Evolutionary conservation across 2,329 filamentous ascomycete genomes (phyloP), one percentile per base, ranked within the genome.

Genomic region (Biscogniauxia marginata): DNA sequence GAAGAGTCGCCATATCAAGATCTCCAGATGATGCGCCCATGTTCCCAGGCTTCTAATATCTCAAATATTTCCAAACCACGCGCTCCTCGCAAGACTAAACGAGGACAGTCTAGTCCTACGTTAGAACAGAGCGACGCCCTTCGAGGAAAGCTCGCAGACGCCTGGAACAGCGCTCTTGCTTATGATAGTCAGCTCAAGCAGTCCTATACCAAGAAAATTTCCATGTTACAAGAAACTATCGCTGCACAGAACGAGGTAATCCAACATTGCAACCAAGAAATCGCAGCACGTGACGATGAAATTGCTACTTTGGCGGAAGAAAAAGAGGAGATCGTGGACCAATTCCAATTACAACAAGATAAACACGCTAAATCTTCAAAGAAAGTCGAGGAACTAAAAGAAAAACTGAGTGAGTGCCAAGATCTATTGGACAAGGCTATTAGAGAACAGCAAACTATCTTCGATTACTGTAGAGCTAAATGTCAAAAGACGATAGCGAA

Each of bases 381-480:
- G 1, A 63, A 69, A 7, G 43, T 74, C 2, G 53, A 56, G 6
- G 66, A 63, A 19, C 56, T 77, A 1, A 64, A 74, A 49, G 71
- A 73, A 8, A 79, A 72, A 54, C 64, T 72, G 46, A 66, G 65
- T 5, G 62, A 62, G 1, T 75, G 71, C 56, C 74, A 67, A 52
- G 60, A 64, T 3, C 74, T 74, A 16, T 63, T 83, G n/a, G 79
- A 81, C 53, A 68, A 75, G 49, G 75, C 76, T 1, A 75, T 77
- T 7, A 57, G 62, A 1, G 79, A 83, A 55, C 79, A 83, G 23
- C 77, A 81, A 54, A 63, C 64, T 4, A 67, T 82, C 1, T 80
- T 72, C 59, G 63, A 57, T 3, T 67, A 68, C 43, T 69, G 71
- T 7, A 71, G 67, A 45, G 52, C 67, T 1, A 68, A 67, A 45